Base-by-base conservation (phyloP, 495 filamentous ascomycete species). In the Penicillium robsamsonii region DNA sequence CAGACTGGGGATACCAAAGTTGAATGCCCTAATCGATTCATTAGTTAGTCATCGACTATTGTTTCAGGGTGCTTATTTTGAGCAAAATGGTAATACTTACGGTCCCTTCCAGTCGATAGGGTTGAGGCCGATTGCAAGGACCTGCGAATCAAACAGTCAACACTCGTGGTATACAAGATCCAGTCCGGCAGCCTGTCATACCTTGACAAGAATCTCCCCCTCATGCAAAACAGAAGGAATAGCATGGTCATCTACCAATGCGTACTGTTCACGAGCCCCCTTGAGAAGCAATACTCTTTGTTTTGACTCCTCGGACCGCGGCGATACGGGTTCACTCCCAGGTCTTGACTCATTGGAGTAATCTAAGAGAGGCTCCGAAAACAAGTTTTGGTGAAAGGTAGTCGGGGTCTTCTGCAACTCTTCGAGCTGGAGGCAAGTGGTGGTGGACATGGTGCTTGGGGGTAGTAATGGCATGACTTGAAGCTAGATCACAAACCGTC, bases 31-130 rank as follows among this genome's bases (percentile, higher is more conserved):
- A 29, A 10, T 15, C 5, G 7, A 1, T 29, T 9, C 2, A 42
- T 25, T 15, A 24, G 55, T 68, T 43, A 63, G 52, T 50, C 8
- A 25, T 18, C 11, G 12, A 8, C 5, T 25, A 53, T 30, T 11
- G 15, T 12, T 9, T 15, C 7, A 25, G n/a, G 7, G 5, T 37
- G 13, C 13, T 37, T 13, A n/a, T 37, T 27, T 42, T 30, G 18
- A 37, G 31, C 3, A 35, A 27, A 29, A 10, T 6, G 5, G 18
- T 27, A 25, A 37, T 40, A 77, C 77, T 33, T 75, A 87, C 84
- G 84, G 83, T 60, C 77, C 81, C 71, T 89, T 89, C 87, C 87
- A 89, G 65, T 90, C 87, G 46, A 88, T 81, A 3, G 85, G 87
- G 67, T 88, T 89, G 48, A 90, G 68, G 3, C 86, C 87, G 68